Conservation (phyloP, 169 alveolate species). For the Plasmodium blacklocki region DNA sequence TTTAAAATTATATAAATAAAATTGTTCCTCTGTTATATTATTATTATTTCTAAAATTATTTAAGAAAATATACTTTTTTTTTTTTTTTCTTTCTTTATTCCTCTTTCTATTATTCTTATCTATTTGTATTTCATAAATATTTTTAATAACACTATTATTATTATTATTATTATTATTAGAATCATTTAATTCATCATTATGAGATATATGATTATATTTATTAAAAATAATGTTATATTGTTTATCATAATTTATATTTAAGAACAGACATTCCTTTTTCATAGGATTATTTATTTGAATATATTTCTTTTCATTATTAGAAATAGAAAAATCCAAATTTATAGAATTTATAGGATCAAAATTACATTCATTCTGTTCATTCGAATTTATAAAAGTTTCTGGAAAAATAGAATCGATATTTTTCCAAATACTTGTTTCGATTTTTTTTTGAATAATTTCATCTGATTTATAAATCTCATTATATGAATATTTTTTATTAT, state of each 20-base stretch:
- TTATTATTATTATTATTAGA: no score
- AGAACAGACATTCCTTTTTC: neutral
- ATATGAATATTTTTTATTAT: neutral
- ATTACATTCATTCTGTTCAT: no score
- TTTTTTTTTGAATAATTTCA: slow-evolving; percentile 28
- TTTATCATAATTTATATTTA: no score
- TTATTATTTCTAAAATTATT: neutral
- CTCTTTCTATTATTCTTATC: neutral
- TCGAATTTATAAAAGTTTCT: neutral
- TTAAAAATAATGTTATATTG: no score
- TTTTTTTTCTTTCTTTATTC: no score
- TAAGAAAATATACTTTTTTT: neutral
- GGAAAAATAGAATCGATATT: slow-evolving; percentile 25
- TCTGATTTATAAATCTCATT: slow-evolving; percentile 9
- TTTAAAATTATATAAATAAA: slow-evolving; percentile 31
- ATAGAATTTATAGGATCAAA: no score
- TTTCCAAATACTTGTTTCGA: slow-evolving; percentile 12
- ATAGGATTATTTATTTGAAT: neutral
- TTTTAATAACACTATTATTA: no score
- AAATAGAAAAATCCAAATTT: no score
- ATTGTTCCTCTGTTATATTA: neutral
- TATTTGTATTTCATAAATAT: neutral
- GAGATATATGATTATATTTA: no score
- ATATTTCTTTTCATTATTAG: no score
- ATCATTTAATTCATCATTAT: no score